Base-by-base conservation (phyloP, 148 eudicot species). In the Fallopia convolvulus region DNA sequence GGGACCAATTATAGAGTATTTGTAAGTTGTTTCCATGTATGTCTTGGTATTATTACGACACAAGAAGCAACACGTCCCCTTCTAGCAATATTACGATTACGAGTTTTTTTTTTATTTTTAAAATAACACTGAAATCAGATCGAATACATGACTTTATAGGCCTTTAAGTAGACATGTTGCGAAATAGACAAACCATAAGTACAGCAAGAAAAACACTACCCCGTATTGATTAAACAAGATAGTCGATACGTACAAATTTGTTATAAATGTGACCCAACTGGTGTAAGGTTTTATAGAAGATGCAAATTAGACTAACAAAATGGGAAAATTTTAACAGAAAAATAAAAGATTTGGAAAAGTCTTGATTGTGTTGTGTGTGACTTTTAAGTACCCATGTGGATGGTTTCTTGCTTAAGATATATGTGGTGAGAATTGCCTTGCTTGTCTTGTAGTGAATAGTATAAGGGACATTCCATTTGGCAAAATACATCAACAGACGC, bases 11-110 rank as follows among this genome's bases (percentile, higher is more conserved):
- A 5, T 33, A 68, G 36, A 36, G 44, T 23, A 68, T 14, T 14
- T 6, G 20, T 15, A 36, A 36, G 44, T 39, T 68, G 72, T 68
- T 68, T 68, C 9, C 44, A 8, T 36, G 10, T 12, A 36, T 68
- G 72, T 39, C 44, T 68, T 68, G 72, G 44, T 68, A 2, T 36
- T 68, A 68, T 68, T 68, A 68, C 13, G 72, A 68, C 72, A 68
- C 44, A 39, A 68, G 18, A 12, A 15, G 44, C 10, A 68, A 14
- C 17, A n/a, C 72, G 72, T 68, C 72, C 15, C 41, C n/a, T 66
- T 66, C 72, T 33, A 11, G 20, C 1, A 17, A 68, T 68, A 33
- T 68, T 66, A 15, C 20, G n/a, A 66, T 66, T 33, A 66, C 10
- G 14, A 66, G 20, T 32, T 66, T 14, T 12, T 33, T 14, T 12